These are phyloP conservation scores for Pseudopyrenochaeta lycopersici DNA, from an alignment of 2,329 filamentous ascomycete genomes.

Conservation along the genomic window DNA sequence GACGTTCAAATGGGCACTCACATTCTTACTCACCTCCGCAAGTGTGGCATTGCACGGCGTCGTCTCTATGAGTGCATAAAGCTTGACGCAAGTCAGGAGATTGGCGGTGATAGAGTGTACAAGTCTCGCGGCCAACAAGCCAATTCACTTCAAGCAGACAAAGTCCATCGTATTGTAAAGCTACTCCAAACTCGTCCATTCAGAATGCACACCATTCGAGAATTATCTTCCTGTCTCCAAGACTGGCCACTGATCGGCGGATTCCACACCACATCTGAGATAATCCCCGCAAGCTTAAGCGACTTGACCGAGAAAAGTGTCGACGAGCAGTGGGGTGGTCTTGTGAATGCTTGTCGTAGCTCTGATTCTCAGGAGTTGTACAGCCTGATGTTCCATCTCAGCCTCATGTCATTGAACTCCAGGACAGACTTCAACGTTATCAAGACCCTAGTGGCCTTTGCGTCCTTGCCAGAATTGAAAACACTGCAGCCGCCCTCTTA, in stretches of 20 bases:
- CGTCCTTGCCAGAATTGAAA: slow-evolving; percentile 51
- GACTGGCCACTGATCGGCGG: slow-evolving; percentile 24
- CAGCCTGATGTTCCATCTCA: slow-evolving; percentile 54
- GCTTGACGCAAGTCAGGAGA: background rate
- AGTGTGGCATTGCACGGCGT: slow-evolving; percentile 16
- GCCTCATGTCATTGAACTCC: slow-evolving; percentile 51
- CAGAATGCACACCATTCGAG: slow-evolving; percentile 10
- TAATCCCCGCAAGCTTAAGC: slow-evolving; percentile 12
- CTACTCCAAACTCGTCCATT: slow-evolving; percentile 16
- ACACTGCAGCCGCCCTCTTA: slow-evolving; percentile 45
- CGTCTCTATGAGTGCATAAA: slow-evolving; percentile 18
- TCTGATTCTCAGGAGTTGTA: background rate
- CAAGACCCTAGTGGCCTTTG: slow-evolving; percentile 50
- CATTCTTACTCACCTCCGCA: slow-evolving; percentile 21
- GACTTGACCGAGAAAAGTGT: slow-evolving; percentile 42
- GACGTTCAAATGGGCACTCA: slow-evolving; percentile 4
- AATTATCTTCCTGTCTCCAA: slow-evolving; percentile 19
- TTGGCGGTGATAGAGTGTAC: slow-evolving; percentile 12
- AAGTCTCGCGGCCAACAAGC: slow-evolving; percentile 15
- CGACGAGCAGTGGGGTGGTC: slow-evolving; percentile 21
- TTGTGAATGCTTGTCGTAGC: background rate
- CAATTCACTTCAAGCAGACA: slow-evolving; percentile 17
- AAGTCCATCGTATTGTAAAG: slow-evolving; percentile 20
- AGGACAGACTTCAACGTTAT: slow-evolving; percentile 51
- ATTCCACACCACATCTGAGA: slow-evolving; percentile 10